Conservation (phyloP, 805 yeast genomes). For the Candida peoriensis region DNA sequence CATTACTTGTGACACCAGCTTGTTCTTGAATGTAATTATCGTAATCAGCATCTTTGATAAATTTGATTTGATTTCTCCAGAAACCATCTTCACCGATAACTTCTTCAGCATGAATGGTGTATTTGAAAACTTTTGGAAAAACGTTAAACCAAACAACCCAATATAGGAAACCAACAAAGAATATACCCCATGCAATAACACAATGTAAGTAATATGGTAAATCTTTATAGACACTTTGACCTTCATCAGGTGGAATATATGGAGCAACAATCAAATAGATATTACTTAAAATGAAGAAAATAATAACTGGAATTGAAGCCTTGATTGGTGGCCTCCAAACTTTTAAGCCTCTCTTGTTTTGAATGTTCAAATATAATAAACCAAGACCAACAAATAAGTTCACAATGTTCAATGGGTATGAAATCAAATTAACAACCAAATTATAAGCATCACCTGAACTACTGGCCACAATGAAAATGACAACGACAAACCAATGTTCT, state of each 20-base stretch:
- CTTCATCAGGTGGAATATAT: conserved; percentile 65
- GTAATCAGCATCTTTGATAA: conserved; percentile 27
- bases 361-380: conserved; percentile 51
- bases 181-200: conserved; percentile 77
- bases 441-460: conserved; percentile 89
- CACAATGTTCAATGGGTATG: conserved; percentile 77
- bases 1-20: not conserved
- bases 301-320: conserved; percentile 57
- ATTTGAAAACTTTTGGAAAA: conserved; percentile 51
- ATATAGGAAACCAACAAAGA: conserved; percentile 58
- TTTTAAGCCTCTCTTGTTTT: conserved; percentile 41
- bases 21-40: conserved; percentile 13
- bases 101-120: conserved; percentile 47
- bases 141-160: conserved; percentile 61
- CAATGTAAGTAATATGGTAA: conserved; percentile 78
- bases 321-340: conserved; percentile 70
- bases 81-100: conserved; percentile 63
- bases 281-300: conserved; percentile 61
- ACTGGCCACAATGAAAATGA: conserved; percentile 69
- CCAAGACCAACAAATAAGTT: conserved; percentile 63
- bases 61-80: conserved; percentile 59
- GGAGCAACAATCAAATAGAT: conserved; percentile 71
- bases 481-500: conserved; percentile 73
- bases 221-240: conserved; percentile 60
- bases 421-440: conserved; percentile 71